Base-by-base conservation (phyloP, 129 eudicot species). In the Centaurea solstitialis region DNA sequence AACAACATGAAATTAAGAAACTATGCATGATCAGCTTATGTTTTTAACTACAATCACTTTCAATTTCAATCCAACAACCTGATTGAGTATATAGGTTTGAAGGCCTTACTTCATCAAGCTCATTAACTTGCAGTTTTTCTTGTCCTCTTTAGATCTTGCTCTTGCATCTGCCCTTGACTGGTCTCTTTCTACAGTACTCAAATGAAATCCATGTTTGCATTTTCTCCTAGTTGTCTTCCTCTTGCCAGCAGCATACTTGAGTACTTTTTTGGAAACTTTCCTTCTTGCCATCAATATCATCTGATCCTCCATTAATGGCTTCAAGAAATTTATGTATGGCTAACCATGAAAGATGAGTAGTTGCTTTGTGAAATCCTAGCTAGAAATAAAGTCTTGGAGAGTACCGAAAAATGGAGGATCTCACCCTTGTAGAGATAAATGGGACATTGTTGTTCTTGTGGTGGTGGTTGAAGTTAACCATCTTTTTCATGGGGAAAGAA, bases 131-230 rank as follows among this genome's bases (percentile, higher is more conserved):
- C 67, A 84, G 66, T 75, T 90, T 88, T 20, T 84, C 88, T 53
- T 7, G 93, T 87, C 69, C 98, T 86, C 90, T 64, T 93, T 90
- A 43, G 97, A 96, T 66, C 97, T 87, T 17, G 76, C 93, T 82
- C 96, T 87, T 17, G 93, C 98, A 86, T 86, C 87, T 35, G 87
- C 91, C 89, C 96, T 93, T 17, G 78, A 81, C 81, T 83, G 91
- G 33, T 73, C 87, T 77, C 70, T 77, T 20, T 84, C 87, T 62
- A 80, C 53, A 72, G 45, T 43, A 43, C 12, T 67, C 9, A 72
- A 24, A 28, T 77, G 37, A 64, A 59, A 10, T 24, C 76, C 80
- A 37, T 76, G 39, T 80, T 78, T 70, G 37, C 66, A 24, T 47
- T 62, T 67, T 22, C 41, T 33, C 18, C 53, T 45, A 33, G 59